These are phyloP conservation scores for Ganoderma lingzhi DNA, from an alignment of 1,284 basidiomycete genomes.

Conservation along the genomic window DNA sequence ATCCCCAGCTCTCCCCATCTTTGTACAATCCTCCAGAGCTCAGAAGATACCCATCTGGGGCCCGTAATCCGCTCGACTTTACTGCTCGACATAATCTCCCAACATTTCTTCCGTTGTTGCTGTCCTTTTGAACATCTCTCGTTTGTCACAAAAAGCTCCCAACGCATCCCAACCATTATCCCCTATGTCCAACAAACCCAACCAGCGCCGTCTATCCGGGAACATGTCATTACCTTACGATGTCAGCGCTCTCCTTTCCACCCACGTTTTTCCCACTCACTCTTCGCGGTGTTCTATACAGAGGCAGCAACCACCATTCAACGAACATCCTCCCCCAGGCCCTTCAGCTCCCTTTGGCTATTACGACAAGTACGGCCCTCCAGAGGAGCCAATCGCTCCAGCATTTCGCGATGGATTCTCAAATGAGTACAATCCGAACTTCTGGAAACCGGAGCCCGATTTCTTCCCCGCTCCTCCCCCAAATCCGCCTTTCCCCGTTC, in stretches of 20 bases:
- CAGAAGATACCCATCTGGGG: conserved; percentile 30
- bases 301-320: conserved; percentile 28
- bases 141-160: conserved; percentile 26
- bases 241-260: conserved; percentile 27
- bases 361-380: conserved; percentile 58
- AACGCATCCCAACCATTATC: conserved; percentile 16
- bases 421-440: conserved; percentile 54
- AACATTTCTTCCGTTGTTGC: conserved; percentile 13
- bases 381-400: conserved; percentile 45
- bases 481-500: conserved; percentile 52
- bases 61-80: conserved; percentile 23
- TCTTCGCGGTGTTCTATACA: conserved; percentile 27
- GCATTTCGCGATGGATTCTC: conserved; percentile 50
- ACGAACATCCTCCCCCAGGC: conserved; percentile 45
- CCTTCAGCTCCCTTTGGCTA: conserved; percentile 49
- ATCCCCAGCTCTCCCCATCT: conserved; percentile 22
- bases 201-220: conserved; percentile 26
- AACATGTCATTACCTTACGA: conserved; percentile 28
- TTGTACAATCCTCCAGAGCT: conserved; percentile 30
- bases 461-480: conserved; percentile 56
- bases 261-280: conserved; percentile 29
- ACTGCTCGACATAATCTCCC: conserved; percentile 28
- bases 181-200: conserved; percentile 27
- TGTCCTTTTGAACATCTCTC: conserved; percentile 18
- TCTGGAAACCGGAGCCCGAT: conserved; percentile 43